Conservation (phyloP, 164 flowering plant genomes). For the Chloranthus sessilifolius region DNA sequence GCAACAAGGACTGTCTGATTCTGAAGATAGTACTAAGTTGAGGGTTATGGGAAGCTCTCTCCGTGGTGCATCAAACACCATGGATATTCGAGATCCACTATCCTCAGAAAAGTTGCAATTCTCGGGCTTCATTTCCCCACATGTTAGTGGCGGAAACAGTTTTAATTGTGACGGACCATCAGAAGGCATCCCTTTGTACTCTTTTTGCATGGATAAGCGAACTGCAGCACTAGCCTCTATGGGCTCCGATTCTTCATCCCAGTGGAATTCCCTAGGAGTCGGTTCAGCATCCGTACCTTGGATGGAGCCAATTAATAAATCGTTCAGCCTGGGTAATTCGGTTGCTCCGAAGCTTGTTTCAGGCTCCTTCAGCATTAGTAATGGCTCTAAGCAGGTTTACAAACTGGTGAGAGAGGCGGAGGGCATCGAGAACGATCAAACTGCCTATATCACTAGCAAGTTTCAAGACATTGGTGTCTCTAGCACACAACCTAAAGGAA, state of each 20-base stretch:
- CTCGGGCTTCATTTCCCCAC: conserved; percentile 80
- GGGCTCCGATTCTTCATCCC: conserved; percentile 60
- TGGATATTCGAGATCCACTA: conserved; percentile 45
- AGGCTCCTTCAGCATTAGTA: conserved; percentile 59
- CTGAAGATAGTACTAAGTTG: conserved; percentile 40
- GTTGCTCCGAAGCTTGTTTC: conserved; percentile 77
- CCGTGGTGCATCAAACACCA: conserved; percentile 30
- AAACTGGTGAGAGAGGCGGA: conserved; percentile 88
- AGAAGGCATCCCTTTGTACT: conserved; percentile 90
- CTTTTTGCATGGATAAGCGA: conserved; percentile 71
- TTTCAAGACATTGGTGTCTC: conserved; percentile 61
- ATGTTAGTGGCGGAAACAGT: conserved; percentile 55
- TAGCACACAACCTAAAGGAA: conserved; percentile 41
- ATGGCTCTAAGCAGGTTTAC: conserved; percentile 61
- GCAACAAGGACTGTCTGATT: conserved; percentile 25
- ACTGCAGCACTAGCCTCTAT: conserved; percentile 36
- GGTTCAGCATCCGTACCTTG: conserved; percentile 71
- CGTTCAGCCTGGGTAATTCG: conserved; percentile 69
- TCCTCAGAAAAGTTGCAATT: conserved; percentile 73
- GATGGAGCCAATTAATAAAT: conserved; percentile 66
- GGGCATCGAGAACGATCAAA: conserved; percentile 60
- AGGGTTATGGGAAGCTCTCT: conserved; percentile 43
- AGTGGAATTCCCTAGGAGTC: conserved; percentile 45
- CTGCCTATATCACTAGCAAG: conserved; percentile 37
- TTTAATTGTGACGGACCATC: conserved; percentile 62